These are phyloP conservation scores for Stereocaulon alpinum DNA, from an alignment of 495 filamentous ascomycete species.

Conservation along the genomic window DNA sequence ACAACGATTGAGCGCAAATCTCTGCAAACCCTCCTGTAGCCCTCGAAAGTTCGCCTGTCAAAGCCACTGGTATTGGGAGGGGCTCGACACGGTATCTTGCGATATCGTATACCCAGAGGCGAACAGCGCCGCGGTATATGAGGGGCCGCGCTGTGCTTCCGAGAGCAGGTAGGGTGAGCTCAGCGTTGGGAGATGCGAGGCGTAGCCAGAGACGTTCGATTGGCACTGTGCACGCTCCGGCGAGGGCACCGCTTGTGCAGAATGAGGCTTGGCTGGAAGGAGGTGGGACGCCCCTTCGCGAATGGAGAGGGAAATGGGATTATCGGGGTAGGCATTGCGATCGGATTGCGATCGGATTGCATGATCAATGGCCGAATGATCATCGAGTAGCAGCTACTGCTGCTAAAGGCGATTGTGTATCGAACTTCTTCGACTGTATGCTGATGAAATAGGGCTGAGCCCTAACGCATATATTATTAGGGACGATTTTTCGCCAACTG, in stretches of 20 bases:
- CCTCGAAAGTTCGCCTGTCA: neutral
- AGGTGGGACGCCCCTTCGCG: neutral
- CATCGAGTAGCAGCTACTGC: too few relatives aligned
- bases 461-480: too few relatives aligned
- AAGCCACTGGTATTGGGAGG: neutral
- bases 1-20: neutral
- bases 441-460: too few relatives aligned
- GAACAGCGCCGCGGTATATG: slow-evolving; percentile 6
- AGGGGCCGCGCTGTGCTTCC: neutral
- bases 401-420: too few relatives aligned
- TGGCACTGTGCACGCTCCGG: slow-evolving; percentile 2
- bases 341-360: too few relatives aligned
- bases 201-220: slow-evolving; percentile 4
- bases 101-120: slow-evolving; percentile 6
- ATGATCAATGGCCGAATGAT: too few relatives aligned
- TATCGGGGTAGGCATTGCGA: too few relatives aligned
- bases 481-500: too few relatives aligned
- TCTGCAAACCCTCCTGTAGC: slow-evolving; percentile 1
- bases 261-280: slow-evolving; percentile 3
- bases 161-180: neutral
- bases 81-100: slow-evolving; percentile 7
- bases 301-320: neutral
- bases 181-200: neutral
- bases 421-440: too few relatives aligned
- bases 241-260: neutral